Conservation (phyloP, 805 yeast species). For the Pichia heedii region DNA sequence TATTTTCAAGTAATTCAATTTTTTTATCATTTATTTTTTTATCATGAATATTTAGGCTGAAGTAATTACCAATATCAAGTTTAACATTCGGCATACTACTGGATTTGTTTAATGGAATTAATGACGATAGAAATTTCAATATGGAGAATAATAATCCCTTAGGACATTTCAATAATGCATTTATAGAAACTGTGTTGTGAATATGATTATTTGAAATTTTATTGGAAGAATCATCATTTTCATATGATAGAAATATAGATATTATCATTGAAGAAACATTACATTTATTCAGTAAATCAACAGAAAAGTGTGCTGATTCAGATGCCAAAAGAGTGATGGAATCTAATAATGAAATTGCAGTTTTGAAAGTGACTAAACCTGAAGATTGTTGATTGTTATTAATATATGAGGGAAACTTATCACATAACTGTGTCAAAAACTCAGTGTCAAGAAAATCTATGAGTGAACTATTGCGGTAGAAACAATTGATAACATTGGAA, state of each 20-base stretch:
- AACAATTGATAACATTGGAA: constrained; percentile 46
- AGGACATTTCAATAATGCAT: constrained; percentile 65
- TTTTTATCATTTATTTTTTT: constrained; percentile 25
- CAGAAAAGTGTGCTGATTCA: constrained; percentile 36
- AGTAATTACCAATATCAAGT: constrained; percentile 24
- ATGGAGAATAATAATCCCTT: constrained; percentile 51
- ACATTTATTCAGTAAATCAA: constrained; percentile 37
- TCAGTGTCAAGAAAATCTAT: constrained; percentile 34
- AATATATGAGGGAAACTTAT: constrained; percentile 22
- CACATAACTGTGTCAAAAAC: constrained; percentile 26
- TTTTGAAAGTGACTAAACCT: constrained; percentile 26
- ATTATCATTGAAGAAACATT: constrained; percentile 43
- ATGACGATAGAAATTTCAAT: constrained; percentile 43
- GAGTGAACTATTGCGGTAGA: constrained; percentile 35
- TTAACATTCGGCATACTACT: constrained; percentile 9
- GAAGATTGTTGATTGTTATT: constrained; percentile 20
- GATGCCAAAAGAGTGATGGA: constrained; percentile 38
- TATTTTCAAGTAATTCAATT: constrained; percentile 23
- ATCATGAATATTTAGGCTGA: neutral
- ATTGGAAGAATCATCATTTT: constrained; percentile 22
- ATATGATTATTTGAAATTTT: neutral
- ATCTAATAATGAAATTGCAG: constrained; percentile 33
- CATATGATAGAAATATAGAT: constrained; percentile 34
- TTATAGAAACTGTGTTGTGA: constrained; percentile 37
- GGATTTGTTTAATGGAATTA: constrained; percentile 41